Percentiles rank a stretch among this genome's conserved stretches.
These are phyloP conservation scores for Stephanocyclus meneghinianus DNA, from an alignment of 352 stramenopile species.

Conservation along the genomic window DNA sequence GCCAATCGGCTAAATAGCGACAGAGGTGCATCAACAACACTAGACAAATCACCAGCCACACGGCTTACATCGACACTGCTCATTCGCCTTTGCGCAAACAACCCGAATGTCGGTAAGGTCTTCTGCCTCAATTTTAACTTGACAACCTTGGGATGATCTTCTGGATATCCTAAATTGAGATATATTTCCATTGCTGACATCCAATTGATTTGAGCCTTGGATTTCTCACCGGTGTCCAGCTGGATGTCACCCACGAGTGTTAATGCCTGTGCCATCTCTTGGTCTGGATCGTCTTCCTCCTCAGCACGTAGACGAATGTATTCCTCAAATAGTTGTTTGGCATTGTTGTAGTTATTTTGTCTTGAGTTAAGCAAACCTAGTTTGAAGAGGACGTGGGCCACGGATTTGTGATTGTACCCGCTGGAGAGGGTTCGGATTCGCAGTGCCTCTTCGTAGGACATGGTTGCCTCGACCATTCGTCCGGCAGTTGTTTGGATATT, in stretches of 20 bases:
- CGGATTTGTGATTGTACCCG: slow-evolving; percentile 48
- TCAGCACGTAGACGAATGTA: slow-evolving; percentile 60
- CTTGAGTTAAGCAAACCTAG: slow-evolving; percentile 52
- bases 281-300: slow-evolving; percentile 54
- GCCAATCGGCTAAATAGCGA: not conserved
- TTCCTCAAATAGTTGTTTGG: slow-evolving; percentile 60
- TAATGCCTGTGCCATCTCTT: slow-evolving; percentile 59
- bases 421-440: slow-evolving; percentile 36
- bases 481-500: slow-evolving; percentile 47
- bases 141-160: slow-evolving; percentile 51
- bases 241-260: slow-evolving; percentile 60
- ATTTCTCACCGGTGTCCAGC: slow-evolving; percentile 54
- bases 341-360: slow-evolving; percentile 46
- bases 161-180: slow-evolving; percentile 48
- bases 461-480: slow-evolving; percentile 42
- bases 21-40: slow-evolving; percentile 5
- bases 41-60: not conserved
- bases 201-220: slow-evolving; percentile 67
- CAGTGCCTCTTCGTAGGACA: slow-evolving; percentile 59
- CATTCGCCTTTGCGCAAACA: slow-evolving; percentile 7
- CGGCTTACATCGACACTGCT: not conserved
- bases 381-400: slow-evolving; percentile 57
- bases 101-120: slow-evolving; percentile 9
- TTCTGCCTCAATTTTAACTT: slow-evolving; percentile 47
- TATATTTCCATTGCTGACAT: slow-evolving; percentile 62